A percentile compares a stretch with the other conserved stretches of the same genome.
phyloP scores from a whole-genome alignment of 192 early-diverging fungal genomes.

The Mortierella alpina region DNA sequence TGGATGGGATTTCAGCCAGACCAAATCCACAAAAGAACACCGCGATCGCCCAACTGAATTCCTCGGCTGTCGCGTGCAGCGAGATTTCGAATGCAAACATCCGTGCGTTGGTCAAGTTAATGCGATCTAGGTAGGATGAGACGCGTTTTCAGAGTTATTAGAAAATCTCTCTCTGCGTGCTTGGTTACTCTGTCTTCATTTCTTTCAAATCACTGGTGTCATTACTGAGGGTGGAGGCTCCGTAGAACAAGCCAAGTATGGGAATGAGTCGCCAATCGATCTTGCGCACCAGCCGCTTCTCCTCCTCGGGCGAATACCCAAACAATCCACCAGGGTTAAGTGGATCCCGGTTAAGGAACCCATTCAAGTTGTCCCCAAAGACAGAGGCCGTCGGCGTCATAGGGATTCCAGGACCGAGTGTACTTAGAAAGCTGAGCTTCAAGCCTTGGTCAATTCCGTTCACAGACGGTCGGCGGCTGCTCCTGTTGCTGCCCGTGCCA shows the following conservation, averaged over 20 bases:
- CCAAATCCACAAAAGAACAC: constrained; percentile 38
- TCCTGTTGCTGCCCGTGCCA: too few species aligned
- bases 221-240: constrained; percentile 32
- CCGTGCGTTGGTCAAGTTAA: constrained; percentile 39
- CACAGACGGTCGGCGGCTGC: not conserved
- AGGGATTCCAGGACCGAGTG: constrained; percentile 36
- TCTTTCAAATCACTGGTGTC: not conserved
- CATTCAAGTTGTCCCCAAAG: constrained; percentile 27
- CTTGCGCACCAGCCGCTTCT: constrained; percentile 49
- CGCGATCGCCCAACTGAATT: constrained; percentile 35
- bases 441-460: constrained; percentile 35
- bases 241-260: constrained; percentile 50
- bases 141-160: not conserved
- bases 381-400: constrained; percentile 33
- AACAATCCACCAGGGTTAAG: constrained; percentile 26
- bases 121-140: constrained; percentile 2
- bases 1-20: constrained; percentile 33
- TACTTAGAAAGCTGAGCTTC: constrained; percentile 35
- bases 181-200: not conserved
- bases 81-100: constrained; percentile 34
- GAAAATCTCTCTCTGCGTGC: too few species aligned
- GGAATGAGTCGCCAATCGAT: constrained; percentile 54
- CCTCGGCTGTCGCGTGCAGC: constrained; percentile 21
- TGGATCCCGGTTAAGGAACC: constrained; percentile 18
- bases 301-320: constrained; percentile 42